Evolutionary conservation across 805 yeast species (phyloP).

Genomic region (Ogataea allantospora): DNA sequence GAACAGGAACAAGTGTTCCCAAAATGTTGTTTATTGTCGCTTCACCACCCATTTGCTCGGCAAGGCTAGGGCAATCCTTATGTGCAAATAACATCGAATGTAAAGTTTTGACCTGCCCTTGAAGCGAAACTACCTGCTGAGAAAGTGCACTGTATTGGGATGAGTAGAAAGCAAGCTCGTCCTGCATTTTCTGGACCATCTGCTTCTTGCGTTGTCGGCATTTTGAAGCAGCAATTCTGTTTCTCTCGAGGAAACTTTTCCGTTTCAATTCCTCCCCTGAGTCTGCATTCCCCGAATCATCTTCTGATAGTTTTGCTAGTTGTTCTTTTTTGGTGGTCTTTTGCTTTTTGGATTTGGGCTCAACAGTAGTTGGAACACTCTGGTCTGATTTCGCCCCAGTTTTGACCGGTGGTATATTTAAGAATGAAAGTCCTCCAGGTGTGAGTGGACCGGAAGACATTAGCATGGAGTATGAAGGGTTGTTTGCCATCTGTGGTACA

Average conservation of each 20-base stretch:
- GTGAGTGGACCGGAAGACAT: slow-evolving; percentile 28
- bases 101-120: slow-evolving; percentile 55
- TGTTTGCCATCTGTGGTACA: slow-evolving; percentile 19
- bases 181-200: slow-evolving; percentile 78
- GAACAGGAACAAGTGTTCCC: slow-evolving; percentile 30
- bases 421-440: slow-evolving; percentile 23
- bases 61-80: slow-evolving; percentile 44
- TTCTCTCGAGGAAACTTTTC: slow-evolving; percentile 80
- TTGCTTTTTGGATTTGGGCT: slow-evolving; percentile 7
- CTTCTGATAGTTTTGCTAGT: slow-evolving; percentile 1
- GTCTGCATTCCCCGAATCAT: slow-evolving; percentile 8
- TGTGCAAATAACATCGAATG: slow-evolving; percentile 49
- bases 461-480: slow-evolving; percentile 23
- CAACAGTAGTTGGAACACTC: not conserved
- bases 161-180: slow-evolving; percentile 67
- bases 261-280: slow-evolving; percentile 71
- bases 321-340: slow-evolving; percentile 3
- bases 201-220: slow-evolving; percentile 94
- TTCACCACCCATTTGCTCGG: slow-evolving; percentile 45
- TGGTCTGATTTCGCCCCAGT: not conserved
- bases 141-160: slow-evolving; percentile 67
- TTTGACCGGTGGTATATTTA: slow-evolving; percentile 13
- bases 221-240: slow-evolving; percentile 94
- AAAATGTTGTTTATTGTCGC: slow-evolving; percentile 45
- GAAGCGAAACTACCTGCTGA: slow-evolving; percentile 53